Evolutionary conservation across 2,329 filamentous ascomycete species (phyloP).

Genomic region (Dactylella cylindrospora): DNA sequence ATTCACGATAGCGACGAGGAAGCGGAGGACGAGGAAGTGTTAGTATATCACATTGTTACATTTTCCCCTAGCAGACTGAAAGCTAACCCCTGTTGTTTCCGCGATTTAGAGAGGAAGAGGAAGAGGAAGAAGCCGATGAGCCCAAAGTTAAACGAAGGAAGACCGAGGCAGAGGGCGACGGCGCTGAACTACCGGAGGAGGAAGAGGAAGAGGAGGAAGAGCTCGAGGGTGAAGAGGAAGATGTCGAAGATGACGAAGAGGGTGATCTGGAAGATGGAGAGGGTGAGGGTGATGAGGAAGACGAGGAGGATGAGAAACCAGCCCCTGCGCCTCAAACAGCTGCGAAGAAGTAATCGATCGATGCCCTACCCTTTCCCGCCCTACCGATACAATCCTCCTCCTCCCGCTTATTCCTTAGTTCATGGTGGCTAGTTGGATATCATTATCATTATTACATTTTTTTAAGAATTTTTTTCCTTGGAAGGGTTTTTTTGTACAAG

Average conservation of each 20-base stretch:
- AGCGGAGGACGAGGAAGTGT: no score
- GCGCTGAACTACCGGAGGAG: slow-evolving; percentile 4
- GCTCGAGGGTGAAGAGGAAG: slow-evolving; percentile 6
- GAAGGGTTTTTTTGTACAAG: no score
- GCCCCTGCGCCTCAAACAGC: slow-evolving; percentile 9
- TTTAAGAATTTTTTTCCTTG: not conserved
- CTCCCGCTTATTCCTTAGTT: not conserved
- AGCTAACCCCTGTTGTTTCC: slow-evolving; percentile 25
- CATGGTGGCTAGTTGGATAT: not conserved
- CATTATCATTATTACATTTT: not conserved
- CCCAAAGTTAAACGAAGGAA: slow-evolving; percentile 42
- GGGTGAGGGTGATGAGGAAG: slow-evolving; percentile 17
- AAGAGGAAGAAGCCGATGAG: slow-evolving; percentile 12
- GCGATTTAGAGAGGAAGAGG: slow-evolving; percentile 26
- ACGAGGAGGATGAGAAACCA: slow-evolving; percentile 7
- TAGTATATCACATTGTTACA: no score
- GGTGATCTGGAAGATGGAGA: slow-evolving; percentile 13
- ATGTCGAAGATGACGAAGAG: slow-evolving; percentile 11
- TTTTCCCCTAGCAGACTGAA: no score
- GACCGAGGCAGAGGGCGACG: slow-evolving; percentile 27
- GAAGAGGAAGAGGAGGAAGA: slow-evolving; percentile 18
- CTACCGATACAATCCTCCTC: no score
- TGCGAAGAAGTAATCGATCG: slow-evolving; percentile 26
- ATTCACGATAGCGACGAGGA: no score
- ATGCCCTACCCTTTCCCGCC: no score